Conservation (phyloP, 352 stramenopile genomes). For the Globisporangium heterothallicum region DNA sequence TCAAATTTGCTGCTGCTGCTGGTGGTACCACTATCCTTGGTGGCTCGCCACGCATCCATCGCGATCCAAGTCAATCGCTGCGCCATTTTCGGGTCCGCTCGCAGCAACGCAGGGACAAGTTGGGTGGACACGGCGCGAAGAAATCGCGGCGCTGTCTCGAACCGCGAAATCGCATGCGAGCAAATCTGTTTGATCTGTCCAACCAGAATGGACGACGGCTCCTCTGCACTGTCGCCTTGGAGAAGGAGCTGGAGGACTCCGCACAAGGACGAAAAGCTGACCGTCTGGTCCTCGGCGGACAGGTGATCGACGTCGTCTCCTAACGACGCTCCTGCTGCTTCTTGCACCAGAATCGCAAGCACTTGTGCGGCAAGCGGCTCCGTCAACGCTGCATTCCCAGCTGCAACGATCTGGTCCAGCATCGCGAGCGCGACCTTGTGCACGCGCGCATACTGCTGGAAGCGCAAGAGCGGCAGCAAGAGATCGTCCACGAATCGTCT, state of each 20-base stretch:
- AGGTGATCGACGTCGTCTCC: constrained; percentile 4
- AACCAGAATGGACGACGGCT: constrained; percentile 5
- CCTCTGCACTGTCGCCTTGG: constrained; percentile 10
- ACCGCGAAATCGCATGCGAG: constrained; percentile 28
- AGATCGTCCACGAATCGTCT: constrained; percentile 15
- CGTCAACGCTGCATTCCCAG: constrained; percentile 5
- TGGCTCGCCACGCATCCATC: constrained; percentile 18
- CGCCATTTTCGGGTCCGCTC: constrained; percentile 1
- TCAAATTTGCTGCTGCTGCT: background rate
- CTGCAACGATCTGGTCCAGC: constrained; percentile 21
- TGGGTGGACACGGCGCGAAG: constrained; percentile 38
- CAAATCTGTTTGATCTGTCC: constrained; percentile 28
- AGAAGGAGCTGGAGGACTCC: constrained; percentile 38
- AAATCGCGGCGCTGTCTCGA: constrained; percentile 34
- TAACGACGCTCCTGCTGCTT: background rate
- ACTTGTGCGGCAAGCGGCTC: constrained; percentile 6
- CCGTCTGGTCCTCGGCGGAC: background rate
- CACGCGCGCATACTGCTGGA: constrained; percentile 17
- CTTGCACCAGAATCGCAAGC: constrained; percentile 6
- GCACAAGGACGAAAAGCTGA: constrained; percentile 47
- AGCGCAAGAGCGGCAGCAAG: constrained; percentile 26
- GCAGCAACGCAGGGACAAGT: constrained; percentile 41
- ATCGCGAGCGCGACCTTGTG: constrained; percentile 25
- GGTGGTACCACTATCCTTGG: background rate
- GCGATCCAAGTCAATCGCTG: constrained; percentile 17